Percentiles rank a stretch among this genome's conserved stretches.
These are phyloP conservation scores for Wallemia ichthyophaga DNA, from an alignment of 1,284 basidiomycete species.

Conservation along the genomic window DNA sequence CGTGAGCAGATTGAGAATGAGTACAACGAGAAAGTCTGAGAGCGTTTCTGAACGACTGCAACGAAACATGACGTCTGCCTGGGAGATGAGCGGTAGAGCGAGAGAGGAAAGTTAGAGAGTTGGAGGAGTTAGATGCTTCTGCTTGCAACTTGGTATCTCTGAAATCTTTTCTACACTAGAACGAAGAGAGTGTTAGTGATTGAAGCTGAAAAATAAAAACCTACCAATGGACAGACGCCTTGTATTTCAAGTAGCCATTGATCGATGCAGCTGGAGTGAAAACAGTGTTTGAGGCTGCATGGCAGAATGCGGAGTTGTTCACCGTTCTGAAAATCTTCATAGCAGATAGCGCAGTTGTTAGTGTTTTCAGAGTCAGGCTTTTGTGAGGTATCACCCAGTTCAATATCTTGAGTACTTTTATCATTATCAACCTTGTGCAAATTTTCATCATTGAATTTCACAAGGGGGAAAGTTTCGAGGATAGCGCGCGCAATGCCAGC, in stretches of 20 bases:
- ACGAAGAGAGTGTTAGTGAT: neutral
- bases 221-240: conserved; percentile 35
- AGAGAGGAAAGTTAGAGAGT: too few species aligned
- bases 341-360: conserved; percentile 69
- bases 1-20: too few species aligned
- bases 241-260: conserved; percentile 70
- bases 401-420: neutral
- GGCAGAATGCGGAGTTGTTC: conserved; percentile 65
- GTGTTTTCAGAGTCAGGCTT: neutral
- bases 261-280: conserved; percentile 54
- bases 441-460: conserved; percentile 35
- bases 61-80: too few species aligned
- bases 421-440: neutral
- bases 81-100: too few species aligned
- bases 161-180: neutral
- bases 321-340: conserved; percentile 68
- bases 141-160: too few species aligned
- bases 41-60: too few species aligned
- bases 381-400: neutral
- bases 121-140: too few species aligned
- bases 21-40: too few species aligned
- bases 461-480: conserved; percentile 69
- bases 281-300: conserved; percentile 60
- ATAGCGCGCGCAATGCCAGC: conserved; percentile 59
- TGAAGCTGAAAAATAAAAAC: neutral